A percentile compares a stretch with the other conserved stretches of the same genome.
These are phyloP conservation scores for Mycena crocata DNA, from an alignment of 768 basidiomycete genomes.

Conservation along the genomic window DNA sequence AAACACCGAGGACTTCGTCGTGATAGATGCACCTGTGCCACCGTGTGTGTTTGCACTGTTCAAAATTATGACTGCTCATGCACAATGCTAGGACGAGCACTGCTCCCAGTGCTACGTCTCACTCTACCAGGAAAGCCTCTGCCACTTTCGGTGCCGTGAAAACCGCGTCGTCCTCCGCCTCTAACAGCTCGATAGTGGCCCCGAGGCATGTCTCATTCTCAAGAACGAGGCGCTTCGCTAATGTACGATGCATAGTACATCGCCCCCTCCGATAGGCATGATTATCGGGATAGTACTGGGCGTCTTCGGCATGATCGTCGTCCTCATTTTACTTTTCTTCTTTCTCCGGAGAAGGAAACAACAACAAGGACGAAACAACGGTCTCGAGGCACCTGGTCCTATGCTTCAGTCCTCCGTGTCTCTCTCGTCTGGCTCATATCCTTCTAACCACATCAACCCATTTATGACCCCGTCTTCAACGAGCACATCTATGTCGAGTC, in stretches of 20 bases:
- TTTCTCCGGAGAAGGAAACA: conserved; percentile 2
- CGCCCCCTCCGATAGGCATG: not conserved
- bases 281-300: conserved; percentile 13
- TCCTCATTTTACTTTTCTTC: conserved; percentile 11
- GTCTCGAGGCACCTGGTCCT: not conserved
- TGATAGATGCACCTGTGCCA: not conserved
- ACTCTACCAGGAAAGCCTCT: not conserved
- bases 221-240: too few relatives aligned
- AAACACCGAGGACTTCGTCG: conserved; percentile 2
- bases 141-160: not conserved
- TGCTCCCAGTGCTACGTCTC: not conserved
- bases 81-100: not conserved
- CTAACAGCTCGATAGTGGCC: not conserved
- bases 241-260: not conserved
- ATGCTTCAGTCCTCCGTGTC: not conserved
- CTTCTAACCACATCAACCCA: conserved; percentile 1
- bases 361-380: not conserved
- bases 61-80: not conserved
- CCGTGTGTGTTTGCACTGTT: not conserved
- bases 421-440: not conserved
- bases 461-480: not conserved
- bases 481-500: not conserved
- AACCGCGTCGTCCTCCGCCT: not conserved
- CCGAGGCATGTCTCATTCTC: not conserved
- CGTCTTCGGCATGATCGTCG: not conserved